Percentiles rank a stretch among this genome's conserved stretches.
Conservation (phyloP, 768 basidiomycete genomes). For the Podaxis pistillaris region DNA sequence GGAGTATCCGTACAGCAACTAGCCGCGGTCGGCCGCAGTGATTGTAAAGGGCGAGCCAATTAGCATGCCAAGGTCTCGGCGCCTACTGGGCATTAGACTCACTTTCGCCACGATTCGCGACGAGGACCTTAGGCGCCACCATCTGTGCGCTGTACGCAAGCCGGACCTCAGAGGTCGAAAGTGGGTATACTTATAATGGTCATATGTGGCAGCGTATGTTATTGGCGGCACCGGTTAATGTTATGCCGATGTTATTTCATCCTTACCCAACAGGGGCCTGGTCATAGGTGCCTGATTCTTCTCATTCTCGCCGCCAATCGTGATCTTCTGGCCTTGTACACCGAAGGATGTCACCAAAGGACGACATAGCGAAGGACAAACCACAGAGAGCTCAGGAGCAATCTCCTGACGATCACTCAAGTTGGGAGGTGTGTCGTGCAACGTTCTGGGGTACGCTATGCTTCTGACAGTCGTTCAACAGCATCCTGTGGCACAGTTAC, state of each 20-base stretch:
- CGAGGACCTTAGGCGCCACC: slow-evolving; percentile 61
- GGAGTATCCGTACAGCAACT: slow-evolving; percentile 90
- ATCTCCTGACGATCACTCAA: slow-evolving; percentile 22
- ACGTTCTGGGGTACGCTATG: background rate
- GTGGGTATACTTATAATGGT: background rate
- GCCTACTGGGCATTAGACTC: slow-evolving; percentile 22
- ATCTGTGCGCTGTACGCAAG: background rate
- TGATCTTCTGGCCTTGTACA: background rate
- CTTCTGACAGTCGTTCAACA: slow-evolving; percentile 9
- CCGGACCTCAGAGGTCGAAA: background rate
- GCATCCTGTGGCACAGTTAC: slow-evolving; percentile 30
- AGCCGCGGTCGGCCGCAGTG: slow-evolving; percentile 1
- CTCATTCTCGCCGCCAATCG: background rate
- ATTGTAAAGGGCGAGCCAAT: slow-evolving; percentile 13
- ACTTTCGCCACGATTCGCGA: slow-evolving; percentile 76
- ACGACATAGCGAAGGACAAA: background rate
- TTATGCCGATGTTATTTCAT: slow-evolving; percentile 15
- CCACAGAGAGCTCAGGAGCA: background rate
- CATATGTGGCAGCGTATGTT: background rate
- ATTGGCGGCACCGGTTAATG: slow-evolving; percentile 15
- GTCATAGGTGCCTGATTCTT: background rate
- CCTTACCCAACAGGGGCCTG: background rate
- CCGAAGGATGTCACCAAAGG: slow-evolving; percentile 8
- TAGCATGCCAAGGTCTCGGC: slow-evolving; percentile 21
- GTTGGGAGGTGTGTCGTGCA: slow-evolving; percentile 29